Conservation (phyloP, 1,139 yeast species). For the Blastobotrys niveus region DNA sequence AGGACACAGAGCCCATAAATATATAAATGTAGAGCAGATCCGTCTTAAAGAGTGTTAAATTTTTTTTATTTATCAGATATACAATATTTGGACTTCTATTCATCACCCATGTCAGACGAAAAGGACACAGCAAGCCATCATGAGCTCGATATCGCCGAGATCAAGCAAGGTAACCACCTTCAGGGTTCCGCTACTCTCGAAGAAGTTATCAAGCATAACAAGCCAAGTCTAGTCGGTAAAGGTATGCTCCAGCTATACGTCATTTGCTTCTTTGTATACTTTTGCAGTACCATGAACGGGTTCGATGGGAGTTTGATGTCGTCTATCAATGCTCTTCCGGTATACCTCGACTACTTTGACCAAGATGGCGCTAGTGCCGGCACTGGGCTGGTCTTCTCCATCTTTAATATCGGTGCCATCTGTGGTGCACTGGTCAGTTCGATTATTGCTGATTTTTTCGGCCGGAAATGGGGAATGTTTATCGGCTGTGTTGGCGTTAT, state of each 20-base stretch:
- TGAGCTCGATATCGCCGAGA: neutral
- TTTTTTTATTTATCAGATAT: too few species aligned
- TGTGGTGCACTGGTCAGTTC: constrained; percentile 15
- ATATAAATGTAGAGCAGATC: too few species aligned
- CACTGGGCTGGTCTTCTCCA: constrained; percentile 18
- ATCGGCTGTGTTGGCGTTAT: constrained; percentile 26
- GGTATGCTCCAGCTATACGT: constrained; percentile 18
- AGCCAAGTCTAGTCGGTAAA: constrained; percentile 14
- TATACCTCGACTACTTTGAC: constrained; percentile 14
- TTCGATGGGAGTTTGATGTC: constrained; percentile 21
- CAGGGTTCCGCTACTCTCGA: constrained; percentile 13
- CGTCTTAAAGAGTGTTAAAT: too few species aligned
- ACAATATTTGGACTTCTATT: neutral
- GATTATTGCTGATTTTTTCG: constrained; percentile 17
- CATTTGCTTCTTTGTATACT: constrained; percentile 15
- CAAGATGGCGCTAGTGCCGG: constrained; percentile 14
- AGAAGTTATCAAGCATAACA: constrained; percentile 10
- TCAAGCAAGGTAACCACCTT: constrained; percentile 1
- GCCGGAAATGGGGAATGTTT: constrained; percentile 17
- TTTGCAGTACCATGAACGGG: constrained; percentile 18
- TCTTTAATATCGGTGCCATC: constrained; percentile 18
- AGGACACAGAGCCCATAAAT: too few species aligned
- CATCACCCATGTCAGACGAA: neutral
- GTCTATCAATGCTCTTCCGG: constrained; percentile 16
- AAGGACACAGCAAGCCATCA: neutral